phyloP scores from a whole-genome alignment of 129 eudicot genomes.

The Silybum marianum region DNA sequence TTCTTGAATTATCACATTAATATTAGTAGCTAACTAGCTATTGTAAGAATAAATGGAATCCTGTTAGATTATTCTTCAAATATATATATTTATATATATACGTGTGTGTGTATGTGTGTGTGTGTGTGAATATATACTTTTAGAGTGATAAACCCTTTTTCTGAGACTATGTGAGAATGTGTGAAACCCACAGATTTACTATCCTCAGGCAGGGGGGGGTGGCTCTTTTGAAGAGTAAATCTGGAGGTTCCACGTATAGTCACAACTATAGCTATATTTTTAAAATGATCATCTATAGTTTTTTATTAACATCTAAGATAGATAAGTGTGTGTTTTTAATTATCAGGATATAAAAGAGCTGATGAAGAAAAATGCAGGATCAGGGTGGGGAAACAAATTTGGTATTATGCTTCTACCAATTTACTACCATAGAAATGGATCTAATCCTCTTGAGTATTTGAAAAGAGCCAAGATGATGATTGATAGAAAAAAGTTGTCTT shows the following conservation, averaged over 20 bases:
- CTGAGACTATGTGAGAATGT: too few relatives aligned
- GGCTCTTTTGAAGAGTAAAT: too few relatives aligned
- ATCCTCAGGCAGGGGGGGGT: too few relatives aligned
- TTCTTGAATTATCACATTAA: background rate
- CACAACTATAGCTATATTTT: background rate
- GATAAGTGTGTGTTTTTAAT: background rate
- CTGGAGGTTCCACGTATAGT: too few relatives aligned
- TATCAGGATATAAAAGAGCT: conserved; percentile 61
- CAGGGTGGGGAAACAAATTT: conserved; percentile 77
- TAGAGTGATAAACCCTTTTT: too few relatives aligned
- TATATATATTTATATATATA: too few relatives aligned
- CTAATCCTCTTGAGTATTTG: conserved; percentile 58
- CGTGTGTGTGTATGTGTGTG: too few relatives aligned
- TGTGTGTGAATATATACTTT: too few relatives aligned
- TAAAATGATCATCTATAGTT: background rate
- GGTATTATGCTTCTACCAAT: conserved; percentile 68
- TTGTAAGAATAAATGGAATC: too few relatives aligned
- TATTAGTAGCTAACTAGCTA: too few relatives aligned
- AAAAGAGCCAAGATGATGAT: conserved; percentile 65
- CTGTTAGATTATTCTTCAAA: too few relatives aligned
- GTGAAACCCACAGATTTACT: too few relatives aligned
- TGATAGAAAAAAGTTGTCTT: conserved; percentile 74
- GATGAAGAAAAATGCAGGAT: conserved; percentile 42
- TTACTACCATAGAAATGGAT: conserved; percentile 45
- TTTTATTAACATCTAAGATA: background rate